Evolutionary conservation across 2,329 filamentous ascomycete species (phyloP).

Genomic region (Claviceps capensis): DNA sequence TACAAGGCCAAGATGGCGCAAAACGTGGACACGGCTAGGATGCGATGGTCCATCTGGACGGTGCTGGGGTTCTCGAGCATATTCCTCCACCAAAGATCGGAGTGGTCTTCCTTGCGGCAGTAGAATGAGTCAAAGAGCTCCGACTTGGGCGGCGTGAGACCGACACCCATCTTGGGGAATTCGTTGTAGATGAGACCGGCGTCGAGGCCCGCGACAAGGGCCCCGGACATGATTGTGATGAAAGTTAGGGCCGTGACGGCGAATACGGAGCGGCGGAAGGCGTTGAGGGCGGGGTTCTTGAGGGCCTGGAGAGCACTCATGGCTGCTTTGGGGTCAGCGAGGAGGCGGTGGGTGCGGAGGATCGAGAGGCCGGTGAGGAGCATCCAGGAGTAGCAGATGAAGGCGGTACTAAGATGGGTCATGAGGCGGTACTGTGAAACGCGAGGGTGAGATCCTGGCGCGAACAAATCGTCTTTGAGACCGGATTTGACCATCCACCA

Average conservation of each 20-base stretch:
- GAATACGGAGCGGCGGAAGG: slow-evolving; percentile 61
- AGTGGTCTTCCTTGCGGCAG: slow-evolving; percentile 60
- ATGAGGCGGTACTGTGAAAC: slow-evolving; percentile 91
- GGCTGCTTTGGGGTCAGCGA: slow-evolving; percentile 52
- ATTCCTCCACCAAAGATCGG: slow-evolving; percentile 92
- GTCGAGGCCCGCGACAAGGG: slow-evolving; percentile 85
- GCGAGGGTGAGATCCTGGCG: slow-evolving; percentile 75
- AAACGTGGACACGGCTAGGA: slow-evolving; percentile 82
- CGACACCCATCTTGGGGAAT: slow-evolving; percentile 87
- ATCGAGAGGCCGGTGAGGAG: slow-evolving; percentile 76
- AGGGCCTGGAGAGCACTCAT: slow-evolving; percentile 47
- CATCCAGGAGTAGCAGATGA: slow-evolving; percentile 91
- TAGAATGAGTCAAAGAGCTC: slow-evolving; percentile 84
- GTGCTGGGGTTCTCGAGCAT: slow-evolving; percentile 93
- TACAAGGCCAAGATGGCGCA: slow-evolving; percentile 66
- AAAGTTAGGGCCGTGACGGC: slow-evolving; percentile 68
- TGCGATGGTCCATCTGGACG: slow-evolving; percentile 90
- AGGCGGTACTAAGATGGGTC: slow-evolving; percentile 79
- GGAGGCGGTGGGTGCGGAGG: slow-evolving; percentile 60
- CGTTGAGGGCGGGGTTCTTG: slow-evolving; percentile 49
- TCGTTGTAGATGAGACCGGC: slow-evolving; percentile 98
- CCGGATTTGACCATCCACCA: slow-evolving; percentile 99
- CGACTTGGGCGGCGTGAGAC: slow-evolving; percentile 63
- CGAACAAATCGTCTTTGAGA: slow-evolving; percentile 89
- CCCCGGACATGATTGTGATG: slow-evolving; percentile 83